Evolutionary conservation across 805 yeast species (phyloP), one percentile per base, ranked within the genome.

Genomic region (Clavispora phyllophila): DNA sequence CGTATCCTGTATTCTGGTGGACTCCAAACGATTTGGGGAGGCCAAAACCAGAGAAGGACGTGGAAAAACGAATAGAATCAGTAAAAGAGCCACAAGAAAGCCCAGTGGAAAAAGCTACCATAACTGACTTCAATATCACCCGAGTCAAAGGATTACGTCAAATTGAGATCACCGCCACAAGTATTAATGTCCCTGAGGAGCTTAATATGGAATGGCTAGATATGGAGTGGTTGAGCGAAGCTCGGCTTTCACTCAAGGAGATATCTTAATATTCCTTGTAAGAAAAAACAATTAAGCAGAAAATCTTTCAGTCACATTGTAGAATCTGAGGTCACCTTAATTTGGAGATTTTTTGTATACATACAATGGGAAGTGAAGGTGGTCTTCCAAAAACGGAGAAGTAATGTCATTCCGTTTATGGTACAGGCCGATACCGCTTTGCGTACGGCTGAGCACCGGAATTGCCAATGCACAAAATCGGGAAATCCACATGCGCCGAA

Each of bases 1-100:
- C 56, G 34, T 82, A 81, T 52, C 87, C 87, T 0, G 57, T 56
- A 2, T 78, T 65, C 54, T 82, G 87, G 86, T 78, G 84, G 83
- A 69, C 20, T 17, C 33, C 33, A 5, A 17, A 29, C 12, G 33
- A 15, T 4, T 8, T 29, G 33, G 33, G 33, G 13, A 15, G 20
- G 19, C 20, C 13, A 5, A 29, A 29, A 29, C 33, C 20, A 28
- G 31, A 3, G 14, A 17, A 5, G 20, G 33, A 29, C 33, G 20
- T 8, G 20, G n/a, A 28, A 9, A 28, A 14, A n/a, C n/a, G n/a
- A n/a, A n/a, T n/a, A n/a, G n/a, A n/a, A n/a, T n/a, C n/a, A n/a
- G 27, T 4, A 2, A 4, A 25, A 25, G 27, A 9, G n/a, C 17
- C 15, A 17, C 17, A n/a, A 14, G 31, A 27, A 27, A 27, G 13